Evolutionary conservation across 2,329 filamentous ascomycete species (phyloP), one percentile per base, ranked within the genome.

Genomic region (Aspergillus piperis): DNA sequence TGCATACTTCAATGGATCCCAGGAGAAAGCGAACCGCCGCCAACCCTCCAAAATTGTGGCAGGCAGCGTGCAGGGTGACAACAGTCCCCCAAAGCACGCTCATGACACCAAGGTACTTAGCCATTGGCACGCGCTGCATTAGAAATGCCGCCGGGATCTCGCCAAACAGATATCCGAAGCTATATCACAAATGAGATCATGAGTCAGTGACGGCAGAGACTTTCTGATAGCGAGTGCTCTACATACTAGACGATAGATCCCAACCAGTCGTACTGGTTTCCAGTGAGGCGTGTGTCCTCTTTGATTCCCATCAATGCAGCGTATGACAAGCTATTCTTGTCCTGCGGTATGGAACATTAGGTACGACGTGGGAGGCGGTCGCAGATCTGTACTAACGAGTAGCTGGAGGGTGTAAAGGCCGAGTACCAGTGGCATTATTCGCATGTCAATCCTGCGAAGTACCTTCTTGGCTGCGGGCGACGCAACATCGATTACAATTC

Each of bases 101-200:
- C 48, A 58, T 58, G 15, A 25, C 21, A 25, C 32, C n/a, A n/a
- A 58, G 15, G 19, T 53, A 58, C 21, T 58, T 53, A 38, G 38
- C 10, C 5, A 58, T 23, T 8, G 48, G 32, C 6, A 58, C 19
- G 39, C 56, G 48, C 21, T 58, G 56, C 56, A 58, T 58, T 11
- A 58, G 56, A 47, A 30, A 54, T 8, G 56, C 47, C 3, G 56
- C 48, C n/a, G 56, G 56, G 25, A 58, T 58, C 5, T 58, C 56
- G 7, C 56, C 56, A 7, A 36, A 11, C 11, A 53, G 25, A 27
- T 58, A 58, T 11, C 56, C 56, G 23, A 58, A 47, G 21, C 53
- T 56, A n/a, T 25, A 30, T 6, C 23, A 2, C 0, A 30, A 30
- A 30, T 30, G 27, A 30, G 27, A 30, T 30, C 27, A 10, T 30